Conservation (phyloP, 768 basidiomycete genomes). For the Termitomyces sp. region DNA sequence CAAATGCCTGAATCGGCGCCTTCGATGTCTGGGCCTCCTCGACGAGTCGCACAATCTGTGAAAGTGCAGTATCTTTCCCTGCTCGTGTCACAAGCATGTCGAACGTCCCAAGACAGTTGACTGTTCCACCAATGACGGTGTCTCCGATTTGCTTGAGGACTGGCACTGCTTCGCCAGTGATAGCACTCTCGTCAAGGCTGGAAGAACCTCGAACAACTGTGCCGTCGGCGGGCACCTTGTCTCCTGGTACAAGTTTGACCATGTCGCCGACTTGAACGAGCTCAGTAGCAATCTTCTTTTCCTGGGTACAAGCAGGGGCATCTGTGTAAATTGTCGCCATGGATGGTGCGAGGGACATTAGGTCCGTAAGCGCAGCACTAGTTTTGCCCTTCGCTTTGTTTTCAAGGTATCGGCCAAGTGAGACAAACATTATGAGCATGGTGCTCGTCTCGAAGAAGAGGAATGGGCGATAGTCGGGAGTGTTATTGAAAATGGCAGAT, state of each 20-base stretch:
- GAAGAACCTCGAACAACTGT: constrained; percentile 83
- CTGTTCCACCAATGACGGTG: constrained; percentile 90
- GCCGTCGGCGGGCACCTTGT: constrained; percentile 95
- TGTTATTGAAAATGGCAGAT: constrained; percentile 55
- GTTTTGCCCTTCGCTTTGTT: constrained; percentile 97
- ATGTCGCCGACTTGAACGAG: constrained; percentile 92
- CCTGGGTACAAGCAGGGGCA: constrained; percentile 69
- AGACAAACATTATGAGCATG: constrained; percentile 97
- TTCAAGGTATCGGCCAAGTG: constrained; percentile 91
- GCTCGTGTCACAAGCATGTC: constrained; percentile 95
- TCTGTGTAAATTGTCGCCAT: constrained; percentile 97
- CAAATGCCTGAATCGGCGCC: constrained; percentile 96
- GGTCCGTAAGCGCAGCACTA: constrained; percentile 91
- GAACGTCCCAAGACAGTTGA: constrained; percentile 96
- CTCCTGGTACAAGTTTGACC: constrained; percentile 92
- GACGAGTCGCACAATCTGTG: constrained; percentile 95
- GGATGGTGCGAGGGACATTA: constrained; percentile 92
- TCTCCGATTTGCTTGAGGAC: constrained; percentile 82
- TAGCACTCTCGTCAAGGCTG: constrained; percentile 91
- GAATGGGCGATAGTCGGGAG: constrained; percentile 70
- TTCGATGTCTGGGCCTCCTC: constrained; percentile 98
- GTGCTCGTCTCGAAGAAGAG: constrained; percentile 99
- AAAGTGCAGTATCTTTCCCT: constrained; percentile 92
- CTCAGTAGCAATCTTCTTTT: constrained; percentile 91
- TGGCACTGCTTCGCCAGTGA: constrained; percentile 92